Evolutionary conservation across 2,329 filamentous ascomycete genomes (phyloP), one percentile per base, ranked within the genome.

Genomic region (Pseudocercospora ulei): DNA sequence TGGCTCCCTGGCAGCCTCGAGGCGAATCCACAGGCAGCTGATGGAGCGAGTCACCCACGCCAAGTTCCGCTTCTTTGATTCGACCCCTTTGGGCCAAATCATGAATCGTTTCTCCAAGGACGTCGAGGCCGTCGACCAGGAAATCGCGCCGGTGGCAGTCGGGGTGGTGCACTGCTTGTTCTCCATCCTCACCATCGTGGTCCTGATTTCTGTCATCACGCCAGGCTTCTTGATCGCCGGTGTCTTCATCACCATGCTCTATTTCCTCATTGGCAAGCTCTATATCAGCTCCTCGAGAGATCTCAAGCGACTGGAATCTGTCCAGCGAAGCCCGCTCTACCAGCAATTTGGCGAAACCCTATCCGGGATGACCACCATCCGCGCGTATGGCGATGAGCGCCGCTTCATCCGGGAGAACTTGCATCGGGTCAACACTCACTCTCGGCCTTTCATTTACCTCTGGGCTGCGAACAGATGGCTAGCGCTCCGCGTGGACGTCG

Each of bases 81-180:
- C 88, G 1, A 98, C 90, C 0, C 90, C 90, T 2, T 73, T 96
- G 0, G 90, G 90, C 7, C 88, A 95, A 62, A 72, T 98, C 55
- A 96, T 96, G 80, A 98, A 98, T 63, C 78, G 90, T 12, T 98
- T 98, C 65, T 96, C 88, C 60, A 96, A 96, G 63, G 90, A 98
- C 60, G 75, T 98, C 8, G 87, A 98, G 60, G 78, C 86, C 7
- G 73, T 98, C 12, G 90, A 98, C 52, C 90, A 98, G 59, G 90
- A 98, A 61, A 83, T 98, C 41, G 87, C 90, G 0, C 85, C 87
- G 2, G 78, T 92, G 25, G 88, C 90, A 13, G 87, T 96, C 51
- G 76, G 77, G 34, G 74, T 79, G 49, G 66, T 80, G 11, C 75
- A 80, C 56, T 78, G 76, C 55, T 57, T 80, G 35, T 74, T 73